Conservation (phyloP, 805 yeast species). For the Saccharomycopsis oosterbeekiorum region DNA sequence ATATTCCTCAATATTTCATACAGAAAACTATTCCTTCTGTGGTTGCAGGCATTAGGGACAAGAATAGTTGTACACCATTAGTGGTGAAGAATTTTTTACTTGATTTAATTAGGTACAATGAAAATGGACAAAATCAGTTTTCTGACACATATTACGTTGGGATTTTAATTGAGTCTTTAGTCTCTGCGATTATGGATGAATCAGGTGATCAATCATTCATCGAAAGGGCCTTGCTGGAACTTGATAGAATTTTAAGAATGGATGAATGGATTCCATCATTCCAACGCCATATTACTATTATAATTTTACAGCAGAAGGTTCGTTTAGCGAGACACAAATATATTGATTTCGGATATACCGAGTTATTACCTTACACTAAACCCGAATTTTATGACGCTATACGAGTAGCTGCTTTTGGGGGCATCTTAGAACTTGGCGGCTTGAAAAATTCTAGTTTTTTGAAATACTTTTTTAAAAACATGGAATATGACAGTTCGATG, state of each 20-base stretch:
- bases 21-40: conserved; percentile 60
- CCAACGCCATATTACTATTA: conserved; percentile 42
- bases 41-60: conserved; percentile 50
- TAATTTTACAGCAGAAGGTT: conserved; percentile 52
- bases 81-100: conserved; percentile 54
- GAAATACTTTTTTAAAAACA: conserved; percentile 47
- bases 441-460: conserved; percentile 53
- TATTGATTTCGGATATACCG: conserved; percentile 41
- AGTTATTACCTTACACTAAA: conserved; percentile 44
- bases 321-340: conserved; percentile 48
- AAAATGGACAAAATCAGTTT: conserved; percentile 68
- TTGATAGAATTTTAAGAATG: conserved; percentile 64
- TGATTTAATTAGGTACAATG: conserved; percentile 71
- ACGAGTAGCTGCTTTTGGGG: conserved; percentile 58
- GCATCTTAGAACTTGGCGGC: conserved; percentile 67
- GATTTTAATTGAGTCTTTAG: conserved; percentile 45
- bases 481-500: conserved; percentile 46
- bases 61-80: conserved; percentile 50
- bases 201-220: conserved; percentile 30
- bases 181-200: conserved; percentile 25
- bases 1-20: conserved; percentile 57
- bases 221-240: conserved; percentile 47
- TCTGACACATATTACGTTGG: conserved; percentile 63
- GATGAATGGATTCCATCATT: conserved; percentile 83
- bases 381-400: conserved; percentile 39